Base-by-base conservation (phyloP, 1,284 basidiomycete genomes). In the Cryptococcus jaspeensis region DNA sequence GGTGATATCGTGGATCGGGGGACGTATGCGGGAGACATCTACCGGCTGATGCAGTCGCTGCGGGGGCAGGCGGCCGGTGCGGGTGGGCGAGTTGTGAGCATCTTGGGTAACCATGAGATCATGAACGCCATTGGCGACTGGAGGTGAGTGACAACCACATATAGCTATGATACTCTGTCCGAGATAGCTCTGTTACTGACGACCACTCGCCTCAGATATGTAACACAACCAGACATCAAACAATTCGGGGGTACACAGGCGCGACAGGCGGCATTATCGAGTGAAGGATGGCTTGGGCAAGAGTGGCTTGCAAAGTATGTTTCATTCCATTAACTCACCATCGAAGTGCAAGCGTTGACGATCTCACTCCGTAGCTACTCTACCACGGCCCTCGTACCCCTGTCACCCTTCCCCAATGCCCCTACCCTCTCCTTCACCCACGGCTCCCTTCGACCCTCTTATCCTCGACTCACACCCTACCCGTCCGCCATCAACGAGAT, bases 1-100 rank as follows among this genome's bases (percentile, higher is more conserved):
- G 92, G 92, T 3, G 92, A 96, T 74, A 93, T 95, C 45, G 88
- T 95, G 60, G 92, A 94, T 76, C 81, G 89, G 84, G 92, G 92
- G 1, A 86, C 88, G 43, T 90, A 93, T 75, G 93, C 92, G 0
- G 87, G 92, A 48, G 83, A 85, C 52, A 81, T 95, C 22, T 95
- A 89, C 72, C 68, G 80, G 37, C 85, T 87, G 82, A 89, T 96
- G 85, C 90, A 92, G 59, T 79, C 79, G 44, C 81, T 97, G 13
- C 84, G 92, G n/a, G 81, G 79, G 9, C 85, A 95, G 74, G 92
- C 92, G 1, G 72, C 77, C 1, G 75, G 75, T 0, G 80, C 76
- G 6, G 91, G 91, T 1, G 92, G 90, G 0, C 81, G 80, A 9
- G 82, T 97, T 12, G 72, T 94, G 28, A 86, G 83, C 16, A 82